Conservation (phyloP, 1,139 yeast species). For the Yamadazyma epiphylla region DNA sequence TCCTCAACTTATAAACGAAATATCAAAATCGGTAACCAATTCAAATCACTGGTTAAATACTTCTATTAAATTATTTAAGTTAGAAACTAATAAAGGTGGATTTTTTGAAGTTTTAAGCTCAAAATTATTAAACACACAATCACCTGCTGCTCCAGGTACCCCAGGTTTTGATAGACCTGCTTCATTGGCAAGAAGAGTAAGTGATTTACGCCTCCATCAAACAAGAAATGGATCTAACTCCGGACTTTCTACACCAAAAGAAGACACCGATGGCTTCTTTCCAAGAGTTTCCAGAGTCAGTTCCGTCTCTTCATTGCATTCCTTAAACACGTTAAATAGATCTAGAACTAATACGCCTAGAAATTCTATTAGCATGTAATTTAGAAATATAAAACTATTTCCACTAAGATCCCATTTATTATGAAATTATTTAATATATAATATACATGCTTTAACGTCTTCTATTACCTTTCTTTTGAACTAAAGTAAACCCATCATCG, state of each 20-base stretch:
- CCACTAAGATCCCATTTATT: neutral
- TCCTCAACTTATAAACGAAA: slow-evolving; percentile 16
- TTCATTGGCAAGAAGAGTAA: slow-evolving; percentile 43
- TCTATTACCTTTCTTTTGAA: slow-evolving; percentile 52
- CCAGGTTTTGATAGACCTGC: slow-evolving; percentile 50
- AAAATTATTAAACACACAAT: slow-evolving; percentile 15
- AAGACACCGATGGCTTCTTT: slow-evolving; percentile 23
- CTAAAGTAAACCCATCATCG: slow-evolving; percentile 92
- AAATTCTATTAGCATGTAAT: slow-evolving; percentile 31
- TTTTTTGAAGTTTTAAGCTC: slow-evolving; percentile 30
- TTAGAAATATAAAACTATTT: neutral
- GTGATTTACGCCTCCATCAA: slow-evolving; percentile 36
- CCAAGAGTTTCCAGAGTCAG: slow-evolving; percentile 13
- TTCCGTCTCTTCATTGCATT: slow-evolving; percentile 39
- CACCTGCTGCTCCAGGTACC: slow-evolving; percentile 23
- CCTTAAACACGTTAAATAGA: slow-evolving; percentile 40
- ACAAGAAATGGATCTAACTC: slow-evolving; percentile 22
- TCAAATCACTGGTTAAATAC: slow-evolving; percentile 65
- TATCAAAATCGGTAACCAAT: slow-evolving; percentile 23
- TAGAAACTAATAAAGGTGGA: slow-evolving; percentile 40
- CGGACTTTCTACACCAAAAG: slow-evolving; percentile 24
- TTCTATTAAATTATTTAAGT: slow-evolving; percentile 53
- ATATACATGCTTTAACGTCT: slow-evolving; percentile 5
- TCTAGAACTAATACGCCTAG: slow-evolving; percentile 38
- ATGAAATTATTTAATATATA: slow-evolving; percentile 2